Percentiles rank a stretch among this genome's conserved stretches.
Evolutionary conservation across 2,329 filamentous ascomycete genomes (phyloP).

Genomic region (Aureobasidium sp.): DNA sequence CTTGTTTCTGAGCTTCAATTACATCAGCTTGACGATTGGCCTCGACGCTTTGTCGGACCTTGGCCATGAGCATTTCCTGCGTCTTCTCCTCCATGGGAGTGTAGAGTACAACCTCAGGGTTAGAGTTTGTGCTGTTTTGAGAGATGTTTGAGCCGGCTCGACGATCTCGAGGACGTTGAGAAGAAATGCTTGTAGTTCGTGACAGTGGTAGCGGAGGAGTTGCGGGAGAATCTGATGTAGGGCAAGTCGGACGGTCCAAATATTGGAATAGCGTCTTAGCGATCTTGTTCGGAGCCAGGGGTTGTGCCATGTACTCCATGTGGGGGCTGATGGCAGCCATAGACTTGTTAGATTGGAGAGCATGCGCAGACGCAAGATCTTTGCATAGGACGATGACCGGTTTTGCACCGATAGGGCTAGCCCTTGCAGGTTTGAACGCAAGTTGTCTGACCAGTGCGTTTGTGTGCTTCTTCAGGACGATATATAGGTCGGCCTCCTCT

Average conservation of each 20-base stretch:
- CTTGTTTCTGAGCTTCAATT: not conserved
- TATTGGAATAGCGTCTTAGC: slow-evolving; percentile 16
- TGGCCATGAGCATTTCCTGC: not conserved
- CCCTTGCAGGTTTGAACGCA: not conserved
- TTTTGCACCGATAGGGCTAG: not conserved
- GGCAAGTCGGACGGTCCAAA: slow-evolving; percentile 10
- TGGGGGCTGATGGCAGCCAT: not conserved
- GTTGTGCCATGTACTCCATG: slow-evolving; percentile 10
- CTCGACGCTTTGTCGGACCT: not conserved
- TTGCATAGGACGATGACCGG: slow-evolving; percentile 6
- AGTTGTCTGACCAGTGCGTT: not conserved
- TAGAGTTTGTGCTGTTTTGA: not conserved
- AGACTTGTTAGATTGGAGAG: not conserved
- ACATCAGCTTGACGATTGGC: not conserved
- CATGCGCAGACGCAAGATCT: slow-evolving; percentile 3
- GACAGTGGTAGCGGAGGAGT: not conserved
- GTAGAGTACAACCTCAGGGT: not conserved
- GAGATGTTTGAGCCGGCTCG: not conserved
- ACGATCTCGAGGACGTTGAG: not conserved
- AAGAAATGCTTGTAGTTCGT: not conserved
- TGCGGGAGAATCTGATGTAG: not conserved
- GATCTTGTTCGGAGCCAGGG: slow-evolving; percentile 7
- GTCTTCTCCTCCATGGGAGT: not conserved
- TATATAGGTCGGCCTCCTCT: not conserved
- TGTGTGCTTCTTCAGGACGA: not conserved